These are phyloP conservation scores for Musa beccarii DNA, from an alignment of 176 grass and related monocot genomes.

Conservation along the genomic window DNA sequence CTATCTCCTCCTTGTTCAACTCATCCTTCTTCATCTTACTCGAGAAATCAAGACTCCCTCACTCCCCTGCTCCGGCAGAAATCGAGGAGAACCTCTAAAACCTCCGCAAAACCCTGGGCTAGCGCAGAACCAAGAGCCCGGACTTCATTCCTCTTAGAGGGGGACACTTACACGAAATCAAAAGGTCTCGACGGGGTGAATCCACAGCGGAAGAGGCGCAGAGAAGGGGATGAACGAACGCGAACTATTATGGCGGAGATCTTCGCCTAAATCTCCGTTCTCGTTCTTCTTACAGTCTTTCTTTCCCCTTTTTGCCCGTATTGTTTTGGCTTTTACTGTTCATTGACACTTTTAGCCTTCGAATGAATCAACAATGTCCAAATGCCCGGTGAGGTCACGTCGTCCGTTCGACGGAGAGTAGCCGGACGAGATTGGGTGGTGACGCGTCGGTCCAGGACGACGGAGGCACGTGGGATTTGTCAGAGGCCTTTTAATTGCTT, in stretches of 20 bases:
- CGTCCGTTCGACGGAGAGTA: too few species aligned
- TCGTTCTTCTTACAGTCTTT: too few species aligned
- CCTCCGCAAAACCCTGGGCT: neutral
- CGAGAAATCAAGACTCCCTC: neutral
- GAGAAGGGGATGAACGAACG: neutral
- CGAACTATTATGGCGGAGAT: neutral
- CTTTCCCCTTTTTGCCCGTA: too few species aligned
- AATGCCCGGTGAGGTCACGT: too few species aligned
- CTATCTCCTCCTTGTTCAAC: constrained; percentile 26
- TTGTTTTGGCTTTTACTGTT: too few species aligned
- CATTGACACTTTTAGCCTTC: too few species aligned
- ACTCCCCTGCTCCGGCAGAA: neutral
- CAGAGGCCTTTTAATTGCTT: too few species aligned
- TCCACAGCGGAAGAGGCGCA: neutral
- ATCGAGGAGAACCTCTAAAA: neutral
- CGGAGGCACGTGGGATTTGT: too few species aligned
- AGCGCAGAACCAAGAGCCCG: neutral
- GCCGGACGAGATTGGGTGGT: too few species aligned
- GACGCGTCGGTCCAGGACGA: too few species aligned
- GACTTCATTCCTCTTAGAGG: neutral
- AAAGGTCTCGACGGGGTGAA: neutral
- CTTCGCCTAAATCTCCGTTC: neutral
- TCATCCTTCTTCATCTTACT: constrained; percentile 18
- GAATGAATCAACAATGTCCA: too few species aligned
- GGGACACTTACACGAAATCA: neutral